Base-by-base conservation (phyloP, 441 rosid genomes). In the Lagerstroemia fauriei region DNA sequence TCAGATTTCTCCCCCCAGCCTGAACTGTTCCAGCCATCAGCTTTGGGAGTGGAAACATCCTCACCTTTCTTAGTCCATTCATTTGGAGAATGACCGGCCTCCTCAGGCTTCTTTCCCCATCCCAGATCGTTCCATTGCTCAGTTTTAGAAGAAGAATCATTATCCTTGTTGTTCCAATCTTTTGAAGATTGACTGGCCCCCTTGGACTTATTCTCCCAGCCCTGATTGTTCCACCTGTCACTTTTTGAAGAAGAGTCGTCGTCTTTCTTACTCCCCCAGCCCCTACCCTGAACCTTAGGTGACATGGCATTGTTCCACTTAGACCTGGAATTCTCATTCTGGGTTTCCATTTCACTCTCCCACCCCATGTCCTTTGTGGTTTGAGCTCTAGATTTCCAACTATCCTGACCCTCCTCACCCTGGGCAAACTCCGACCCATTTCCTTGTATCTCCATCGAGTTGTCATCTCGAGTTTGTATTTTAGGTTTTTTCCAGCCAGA, bases 151-250 rank as follows among this genome's bases (percentile, higher is more conserved):
- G 69, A 65, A 65, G 41, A 68, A 31, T 29, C 22, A n/a, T 68
- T 24, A 12, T 29, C 24, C 11, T 31, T 68, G 12, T 68, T 79
- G 53, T 51, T 70, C 82, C 82, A 79, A 51, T 32, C 66, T 70
- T 69, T 70, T 34, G 72, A 68, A 68, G 32, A 32, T 68, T 68
- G 72, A 29, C 41, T 68, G 20, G 32, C 72, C 38, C 76, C n/a
- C 76, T 53, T 53, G 32, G 82, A 53, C 61, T 47, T 72, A 24
- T 47, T 27, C 50, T 27, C 41, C 41, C 72, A 68, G 69, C 32
- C 31, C 29, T n/a, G 32, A n/a, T 27, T 29, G 25, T 29, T 66
- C 38, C 38, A 29, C 17, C 38, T 34, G 11, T 66, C 71, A 66
- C 38, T 66, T 31, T 25, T 61, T 61, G 68, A 24, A 61, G 11